Conservation (phyloP, 208 protist species). For the Acanthamoeba polyphaga region DNA sequence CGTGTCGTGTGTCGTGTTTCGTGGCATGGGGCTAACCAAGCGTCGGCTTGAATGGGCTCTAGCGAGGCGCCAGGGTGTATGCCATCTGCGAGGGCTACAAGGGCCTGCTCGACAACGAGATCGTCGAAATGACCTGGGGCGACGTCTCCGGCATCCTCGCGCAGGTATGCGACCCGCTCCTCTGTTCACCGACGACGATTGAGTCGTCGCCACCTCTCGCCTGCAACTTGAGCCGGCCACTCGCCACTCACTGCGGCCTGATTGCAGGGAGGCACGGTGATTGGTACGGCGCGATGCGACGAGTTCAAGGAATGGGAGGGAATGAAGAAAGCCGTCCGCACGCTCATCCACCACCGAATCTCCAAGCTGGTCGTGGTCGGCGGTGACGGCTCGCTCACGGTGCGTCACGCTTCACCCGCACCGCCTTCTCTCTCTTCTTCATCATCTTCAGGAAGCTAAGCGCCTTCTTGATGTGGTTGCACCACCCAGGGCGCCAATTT, state of each 20-base stretch:
- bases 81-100: constrained; percentile 86
- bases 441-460: background rate
- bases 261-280: constrained; percentile 86
- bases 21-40: background rate
- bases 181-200: background rate
- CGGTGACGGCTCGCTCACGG: constrained; percentile 87
- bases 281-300: constrained; percentile 86
- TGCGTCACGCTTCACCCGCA: constrained; percentile 31
- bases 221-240: background rate
- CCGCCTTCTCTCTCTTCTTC: background rate
- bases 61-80: constrained; percentile 78
- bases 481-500: constrained; percentile 85
- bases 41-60: background rate
- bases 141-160: constrained; percentile 82
- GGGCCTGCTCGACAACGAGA: constrained; percentile 85
- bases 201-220: background rate
- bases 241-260: background rate
- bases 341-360: constrained; percentile 82
- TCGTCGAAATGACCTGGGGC: constrained; percentile 82
- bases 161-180: constrained; percentile 59
- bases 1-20: background rate
- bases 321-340: constrained; percentile 74
- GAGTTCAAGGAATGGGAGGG: constrained; percentile 81
- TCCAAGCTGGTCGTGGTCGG: constrained; percentile 87
- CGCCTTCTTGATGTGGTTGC: background rate